Conservation (phyloP, 306 rosid species). For the Citrullus amarus region DNA sequence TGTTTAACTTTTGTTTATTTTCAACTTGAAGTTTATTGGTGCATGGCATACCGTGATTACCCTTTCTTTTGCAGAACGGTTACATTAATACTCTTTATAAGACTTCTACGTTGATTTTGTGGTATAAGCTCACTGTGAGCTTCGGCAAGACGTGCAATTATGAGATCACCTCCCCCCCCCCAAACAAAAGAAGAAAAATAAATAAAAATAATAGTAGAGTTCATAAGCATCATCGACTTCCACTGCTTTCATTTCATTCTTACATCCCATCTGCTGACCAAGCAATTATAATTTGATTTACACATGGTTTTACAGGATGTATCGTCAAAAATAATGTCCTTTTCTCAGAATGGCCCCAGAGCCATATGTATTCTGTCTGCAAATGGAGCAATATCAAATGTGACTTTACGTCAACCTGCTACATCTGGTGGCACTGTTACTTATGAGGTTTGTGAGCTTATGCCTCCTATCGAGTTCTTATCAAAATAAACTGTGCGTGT, state of each 20-base stretch:
- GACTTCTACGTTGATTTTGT: neutral
- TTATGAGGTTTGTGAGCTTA: conserved; percentile 53
- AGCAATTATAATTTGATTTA: neutral
- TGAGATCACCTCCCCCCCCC: neutral
- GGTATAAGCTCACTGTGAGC: neutral
- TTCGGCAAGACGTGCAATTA: neutral
- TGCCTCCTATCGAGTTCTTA: neutral
- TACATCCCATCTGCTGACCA: neutral
- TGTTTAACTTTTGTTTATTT: neutral
- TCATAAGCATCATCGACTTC: neutral
- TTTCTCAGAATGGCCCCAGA: conserved; percentile 46
- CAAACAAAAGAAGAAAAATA: neutral
- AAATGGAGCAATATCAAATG: conserved; percentile 62
- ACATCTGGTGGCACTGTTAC: conserved; percentile 70
- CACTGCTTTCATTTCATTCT: neutral
- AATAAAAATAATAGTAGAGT: neutral
- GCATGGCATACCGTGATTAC: neutral
- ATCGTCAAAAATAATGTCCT: conserved; percentile 39
- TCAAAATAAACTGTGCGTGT: neutral
- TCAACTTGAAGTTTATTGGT: neutral
- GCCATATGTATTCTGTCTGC: conserved; percentile 56
- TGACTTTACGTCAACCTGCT: conserved; percentile 53
- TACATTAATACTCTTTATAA: neutral
- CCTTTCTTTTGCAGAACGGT: neutral
- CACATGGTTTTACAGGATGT: conserved; percentile 40